Base-by-base conservation (phyloP, 306 rosid species). In the Quercus robur region DNA sequence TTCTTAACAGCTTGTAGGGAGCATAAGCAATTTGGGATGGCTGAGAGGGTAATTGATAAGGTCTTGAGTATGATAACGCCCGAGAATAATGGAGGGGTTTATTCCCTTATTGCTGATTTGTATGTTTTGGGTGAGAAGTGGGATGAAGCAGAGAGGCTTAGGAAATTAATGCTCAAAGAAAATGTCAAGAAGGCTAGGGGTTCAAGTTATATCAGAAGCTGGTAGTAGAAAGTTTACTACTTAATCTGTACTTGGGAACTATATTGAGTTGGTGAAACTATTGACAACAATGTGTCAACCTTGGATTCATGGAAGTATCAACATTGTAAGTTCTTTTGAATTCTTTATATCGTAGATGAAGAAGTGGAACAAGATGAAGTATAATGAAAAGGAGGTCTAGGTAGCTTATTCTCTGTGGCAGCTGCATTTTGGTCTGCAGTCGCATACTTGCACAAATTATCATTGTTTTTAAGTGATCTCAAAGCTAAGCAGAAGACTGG, bases 1-100 rank as follows among this genome's bases (percentile, higher is more conserved):
- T 85, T 87, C 81, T 78, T 89, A 76, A 84, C 85, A 0, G 91
- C 92, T 77, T 92, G 93, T 75, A 87, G 86, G 90, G 88, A 86
- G 73, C 89, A 86, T 41, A 75, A 55, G 80, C 86, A 75, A 76
- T 89, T 87, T 66, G 90, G 77, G 87, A 85, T 87, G 86, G 91
- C 90, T 19, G 85, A 90, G 80, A 89, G 81, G 71, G 91, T 88
- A 75, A 84, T 87, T 77, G 81, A 78, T 81, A 72, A 76, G 80
- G 85, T 81, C 3, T 64, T 87, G 87, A 72, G 15, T 70, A 82
- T 71, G 75, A 83, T 79, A 41, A 89, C 73, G 46, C 91, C 87
- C 0, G 88, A 88, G 67, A 82, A 70, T 28, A 80, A 87, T 77
- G 78, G 84, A 49, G 97, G 90, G 52, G 46, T 92, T 78, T 86